A percentile compares a stretch with the other conserved stretches of the same genome.
phyloP scores from a whole-genome alignment of 1,139 yeast genomes.

The Suhomyces anneliseae region DNA sequence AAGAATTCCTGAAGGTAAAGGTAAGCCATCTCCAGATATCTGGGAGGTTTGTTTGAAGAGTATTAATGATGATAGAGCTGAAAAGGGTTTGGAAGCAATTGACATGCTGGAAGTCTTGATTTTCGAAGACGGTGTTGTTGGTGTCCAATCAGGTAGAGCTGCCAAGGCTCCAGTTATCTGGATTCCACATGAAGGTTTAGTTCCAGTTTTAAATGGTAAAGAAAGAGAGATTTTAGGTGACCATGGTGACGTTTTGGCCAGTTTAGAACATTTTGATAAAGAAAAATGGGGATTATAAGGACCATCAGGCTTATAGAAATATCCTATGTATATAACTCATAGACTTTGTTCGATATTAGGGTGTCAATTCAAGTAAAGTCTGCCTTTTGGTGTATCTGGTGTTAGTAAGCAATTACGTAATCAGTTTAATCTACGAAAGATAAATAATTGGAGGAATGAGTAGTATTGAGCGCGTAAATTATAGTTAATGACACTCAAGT shows the following conservation, averaged over 20 bases:
- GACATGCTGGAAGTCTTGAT: constrained; percentile 77
- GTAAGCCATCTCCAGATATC: constrained; percentile 92
- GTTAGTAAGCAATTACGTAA: too few relatives aligned
- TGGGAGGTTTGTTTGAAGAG: constrained; percentile 80
- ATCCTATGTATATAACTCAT: too few relatives aligned
- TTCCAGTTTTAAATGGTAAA: constrained; percentile 47
- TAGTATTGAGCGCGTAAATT: too few relatives aligned
- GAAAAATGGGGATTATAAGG: constrained; percentile 28
- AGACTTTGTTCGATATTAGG: too few relatives aligned
- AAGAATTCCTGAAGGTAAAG: constrained; percentile 77
- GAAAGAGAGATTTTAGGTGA: constrained; percentile 49
- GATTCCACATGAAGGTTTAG: constrained; percentile 84
- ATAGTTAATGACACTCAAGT: too few relatives aligned
- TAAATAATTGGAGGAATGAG: too few relatives aligned
- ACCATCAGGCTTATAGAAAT: too few relatives aligned
- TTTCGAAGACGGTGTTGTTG: constrained; percentile 94
- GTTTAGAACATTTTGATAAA: constrained; percentile 56
- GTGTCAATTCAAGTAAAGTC: too few relatives aligned
- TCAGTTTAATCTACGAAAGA: too few relatives aligned
- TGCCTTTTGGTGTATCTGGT: too few relatives aligned
- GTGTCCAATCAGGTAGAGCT: constrained; percentile 75
- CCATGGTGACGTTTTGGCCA: constrained; percentile 56
- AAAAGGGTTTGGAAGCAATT: constrained; percentile 44
- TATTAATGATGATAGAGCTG: constrained; percentile 51
- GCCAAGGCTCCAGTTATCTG: constrained; percentile 87